A percentile compares a stretch with the other conserved stretches of the same genome.
Conservation (phyloP, 371 early-diverging fungal genomes). For the Lichtheimia corymbifera region DNA sequence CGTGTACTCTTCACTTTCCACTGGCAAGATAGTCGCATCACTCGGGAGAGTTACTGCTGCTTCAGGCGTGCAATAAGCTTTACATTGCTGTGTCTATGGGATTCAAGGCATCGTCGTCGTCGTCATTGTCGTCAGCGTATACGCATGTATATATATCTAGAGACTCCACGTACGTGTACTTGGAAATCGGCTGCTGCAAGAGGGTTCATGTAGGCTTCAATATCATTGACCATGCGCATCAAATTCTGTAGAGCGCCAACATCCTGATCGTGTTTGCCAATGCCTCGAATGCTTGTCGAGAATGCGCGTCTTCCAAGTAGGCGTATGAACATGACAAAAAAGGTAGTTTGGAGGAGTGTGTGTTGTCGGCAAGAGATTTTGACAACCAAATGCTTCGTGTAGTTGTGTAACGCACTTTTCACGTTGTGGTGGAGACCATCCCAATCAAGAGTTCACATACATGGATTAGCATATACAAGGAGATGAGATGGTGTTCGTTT, state of each 20-base stretch:
- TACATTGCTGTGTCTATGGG: conserved; percentile 26
- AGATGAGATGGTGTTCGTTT: no score
- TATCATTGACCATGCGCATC: conserved; percentile 32
- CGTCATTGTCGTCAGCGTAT: no score
- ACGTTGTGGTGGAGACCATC: no score
- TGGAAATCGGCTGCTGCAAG: conserved; percentile 15
- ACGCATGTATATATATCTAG: no score
- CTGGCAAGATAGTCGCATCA: conserved; percentile 1
- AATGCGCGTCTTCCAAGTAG: not conserved
- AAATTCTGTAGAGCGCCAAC: conserved; percentile 34
- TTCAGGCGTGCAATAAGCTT: conserved; percentile 23
- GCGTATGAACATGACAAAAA: no score
- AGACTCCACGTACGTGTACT: conserved; percentile 21
- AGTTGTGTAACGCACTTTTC: no score
- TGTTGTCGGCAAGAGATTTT: no score
- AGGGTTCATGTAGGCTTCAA: conserved; percentile 30
- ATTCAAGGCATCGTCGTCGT: not conserved
- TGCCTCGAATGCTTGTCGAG: not conserved
- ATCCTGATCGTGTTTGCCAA: conserved; percentile 16
- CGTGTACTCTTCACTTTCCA: conserved; percentile 13
- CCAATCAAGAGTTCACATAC: no score
- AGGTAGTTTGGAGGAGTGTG: no score
- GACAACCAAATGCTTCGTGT: no score
- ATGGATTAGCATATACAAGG: no score
- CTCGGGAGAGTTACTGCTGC: conserved; percentile 5